Base-by-base conservation (phyloP, 768 basidiomycete species). In the Lactarius sanguifluus region DNA sequence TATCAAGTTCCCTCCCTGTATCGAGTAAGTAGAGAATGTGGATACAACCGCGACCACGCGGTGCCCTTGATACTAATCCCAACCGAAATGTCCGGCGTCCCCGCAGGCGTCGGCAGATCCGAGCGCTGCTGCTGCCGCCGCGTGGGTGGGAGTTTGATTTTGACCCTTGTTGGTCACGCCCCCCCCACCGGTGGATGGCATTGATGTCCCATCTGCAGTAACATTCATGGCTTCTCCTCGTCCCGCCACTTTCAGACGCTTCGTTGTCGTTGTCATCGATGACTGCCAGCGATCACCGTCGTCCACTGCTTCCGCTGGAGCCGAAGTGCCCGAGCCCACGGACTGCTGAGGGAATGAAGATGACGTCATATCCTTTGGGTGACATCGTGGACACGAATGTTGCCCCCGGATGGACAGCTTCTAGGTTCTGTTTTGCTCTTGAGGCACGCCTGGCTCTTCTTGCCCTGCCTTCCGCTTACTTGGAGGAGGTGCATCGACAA, bases 21-120 rank as follows among this genome's bases (percentile, higher is more conserved):
- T 66, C 65, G 10, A 69, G 64, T 1, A 69, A 69, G 64, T 1
- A 69, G 43, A 50, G 70, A 69, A 6, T 69, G 34, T 2, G 64
- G 50, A 47, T 52, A 60, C 20, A 54, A n/a, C 8, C 38, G 62
- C 30, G 68, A 63, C 5, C 65, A 36, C 38, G 68, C 68, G 10
- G 70, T 68, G 2, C 70, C 68, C 45, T 69, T 71, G 54, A 70
- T 69, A 23, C 68, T 66, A 10, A 70, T 45, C 15, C 70, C 64
- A 10, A 57, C 30, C n/a, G 52, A 20, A 38, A 43, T 2, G 9
- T 59, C 41, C 16, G 57, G 41, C 1, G 54, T n/a, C 34, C 58
- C 52, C n/a, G 47, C 20, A 41, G 47, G n/a, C 16, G 47, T 28
- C 13, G 43, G 25, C 20, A 43, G 38, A 36, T 28, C 40, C 41